Conservation (phyloP, 129 eudicot species). For the Glebionis coronaria region DNA sequence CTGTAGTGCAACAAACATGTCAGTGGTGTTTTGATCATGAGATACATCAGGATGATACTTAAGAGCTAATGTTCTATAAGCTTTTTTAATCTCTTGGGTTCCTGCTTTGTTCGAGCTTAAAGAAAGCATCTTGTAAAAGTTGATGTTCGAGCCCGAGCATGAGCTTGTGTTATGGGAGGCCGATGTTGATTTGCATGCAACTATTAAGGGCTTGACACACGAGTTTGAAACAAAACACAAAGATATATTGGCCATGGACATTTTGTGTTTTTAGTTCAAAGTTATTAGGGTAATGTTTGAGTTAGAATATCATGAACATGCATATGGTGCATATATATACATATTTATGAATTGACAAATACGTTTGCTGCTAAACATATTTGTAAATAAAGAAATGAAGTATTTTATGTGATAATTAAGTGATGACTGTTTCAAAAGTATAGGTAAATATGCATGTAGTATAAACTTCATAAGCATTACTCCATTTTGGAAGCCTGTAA, state of each 20-base stretch:
- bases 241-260: slow-evolving; percentile 21
- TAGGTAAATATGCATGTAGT: slow-evolving; percentile 12
- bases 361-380: slow-evolving; percentile 17
- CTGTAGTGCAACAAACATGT: slow-evolving; percentile 28
- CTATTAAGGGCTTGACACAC: slow-evolving; percentile 19
- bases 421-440: slow-evolving; percentile 29
- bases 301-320: not conserved
- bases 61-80: slow-evolving; percentile 37
- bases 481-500: slow-evolving; percentile 9
- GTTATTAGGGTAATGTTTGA: not conserved
- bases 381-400: slow-evolving; percentile 3
- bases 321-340: slow-evolving; percentile 13
- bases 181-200: slow-evolving; percentile 22
- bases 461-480: not conserved
- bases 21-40: slow-evolving; percentile 23
- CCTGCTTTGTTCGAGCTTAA: slow-evolving; percentile 34
- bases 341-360: not conserved
- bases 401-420: not conserved
- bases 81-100: slow-evolving; percentile 33
- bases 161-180: slow-evolving; percentile 14
- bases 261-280: not conserved
- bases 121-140: slow-evolving; percentile 35
- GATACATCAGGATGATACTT: slow-evolving; percentile 44
- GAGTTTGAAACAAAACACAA: slow-evolving; percentile 20
- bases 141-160: not conserved